phyloP scores from a whole-genome alignment of 768 basidiomycete genomes.

The Terana coerulea region DNA sequence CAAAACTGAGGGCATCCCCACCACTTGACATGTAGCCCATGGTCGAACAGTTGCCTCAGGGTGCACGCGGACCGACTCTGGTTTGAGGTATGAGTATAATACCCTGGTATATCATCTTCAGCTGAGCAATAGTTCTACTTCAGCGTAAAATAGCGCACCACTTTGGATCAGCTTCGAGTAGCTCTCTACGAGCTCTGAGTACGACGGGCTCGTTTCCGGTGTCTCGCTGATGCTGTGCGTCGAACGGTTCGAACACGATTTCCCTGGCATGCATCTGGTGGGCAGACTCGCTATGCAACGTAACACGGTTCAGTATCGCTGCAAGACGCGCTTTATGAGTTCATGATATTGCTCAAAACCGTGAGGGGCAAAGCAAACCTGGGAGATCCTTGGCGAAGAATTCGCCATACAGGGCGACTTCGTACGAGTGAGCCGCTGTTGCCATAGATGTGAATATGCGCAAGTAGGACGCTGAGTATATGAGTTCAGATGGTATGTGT shows the following conservation, averaged over 20 bases:
- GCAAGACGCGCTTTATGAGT: conserved; percentile 23
- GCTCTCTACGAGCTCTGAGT: conserved; percentile 72
- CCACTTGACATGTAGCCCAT: conserved; percentile 76
- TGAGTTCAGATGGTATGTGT: too few relatives aligned
- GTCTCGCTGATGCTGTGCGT: conserved; percentile 61
- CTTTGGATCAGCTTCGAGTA: conserved; percentile 55
- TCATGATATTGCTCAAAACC: neutral
- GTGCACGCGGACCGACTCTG: conserved; percentile 78
- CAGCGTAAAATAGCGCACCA: conserved; percentile 46
- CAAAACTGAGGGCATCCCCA: conserved; percentile 81
- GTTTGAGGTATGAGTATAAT: conserved; percentile 77
- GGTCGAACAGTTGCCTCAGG: conserved; percentile 86
- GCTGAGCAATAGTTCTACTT: neutral
- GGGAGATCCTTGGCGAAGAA: conserved; percentile 71
- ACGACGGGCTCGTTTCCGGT: conserved; percentile 60
- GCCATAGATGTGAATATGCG: too few relatives aligned
- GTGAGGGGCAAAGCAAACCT: conserved; percentile 11
- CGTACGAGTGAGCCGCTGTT: conserved; percentile 51
- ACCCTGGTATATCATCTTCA: conserved; percentile 42
- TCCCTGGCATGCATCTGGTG: conserved; percentile 71
- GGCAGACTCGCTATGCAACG: conserved; percentile 77
- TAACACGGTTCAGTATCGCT: conserved; percentile 75
- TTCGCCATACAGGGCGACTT: conserved; percentile 80
- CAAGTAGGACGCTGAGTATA: too few relatives aligned
- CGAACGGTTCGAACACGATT: conserved; percentile 77